Evolutionary conservation across 176 grass and related monocot genomes (phyloP).

Genomic region (Phoenix dactylifera): DNA sequence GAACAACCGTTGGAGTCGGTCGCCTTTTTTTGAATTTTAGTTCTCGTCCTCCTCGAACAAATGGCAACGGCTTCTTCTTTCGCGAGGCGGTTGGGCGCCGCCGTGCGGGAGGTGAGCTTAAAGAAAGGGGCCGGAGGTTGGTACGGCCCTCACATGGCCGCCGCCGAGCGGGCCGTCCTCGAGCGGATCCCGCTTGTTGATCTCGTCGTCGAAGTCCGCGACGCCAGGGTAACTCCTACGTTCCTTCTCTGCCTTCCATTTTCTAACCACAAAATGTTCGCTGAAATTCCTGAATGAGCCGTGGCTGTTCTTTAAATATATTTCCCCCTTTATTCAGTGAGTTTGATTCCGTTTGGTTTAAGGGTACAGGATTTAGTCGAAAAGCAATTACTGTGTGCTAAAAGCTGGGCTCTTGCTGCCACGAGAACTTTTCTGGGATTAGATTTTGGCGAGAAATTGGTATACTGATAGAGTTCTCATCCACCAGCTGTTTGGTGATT

Average conservation of each 20-base stretch:
- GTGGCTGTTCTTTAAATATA: too few species aligned
- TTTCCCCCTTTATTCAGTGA: too few species aligned
- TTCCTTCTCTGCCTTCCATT: background rate
- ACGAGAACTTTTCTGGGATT: too few species aligned
- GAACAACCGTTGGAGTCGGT: too few species aligned
- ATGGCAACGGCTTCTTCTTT: slow-evolving; percentile 21
- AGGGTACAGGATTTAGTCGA: too few species aligned
- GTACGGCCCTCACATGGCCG: slow-evolving; percentile 49
- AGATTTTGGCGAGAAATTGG: too few species aligned
- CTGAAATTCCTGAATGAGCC: background rate
- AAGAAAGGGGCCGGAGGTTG: slow-evolving; percentile 20
- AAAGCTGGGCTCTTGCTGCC: too few species aligned
- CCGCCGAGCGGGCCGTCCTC: slow-evolving; percentile 42
- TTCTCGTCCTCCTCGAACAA: background rate
- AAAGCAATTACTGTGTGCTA: too few species aligned
- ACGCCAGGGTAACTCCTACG: slow-evolving; percentile 32
- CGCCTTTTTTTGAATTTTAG: too few species aligned
- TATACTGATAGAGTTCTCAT: too few species aligned
- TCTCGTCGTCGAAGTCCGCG: slow-evolving; percentile 59
- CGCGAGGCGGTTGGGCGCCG: slow-evolving; percentile 29
- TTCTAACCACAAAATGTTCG: background rate
- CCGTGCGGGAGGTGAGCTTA: slow-evolving; percentile 22
- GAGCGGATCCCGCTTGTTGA: slow-evolving; percentile 51
- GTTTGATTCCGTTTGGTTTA: too few species aligned
- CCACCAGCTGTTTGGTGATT: too few species aligned